These are phyloP conservation scores for Clathrospora elynae DNA, from an alignment of 2,329 filamentous ascomycete species.

Conservation along the genomic window DNA sequence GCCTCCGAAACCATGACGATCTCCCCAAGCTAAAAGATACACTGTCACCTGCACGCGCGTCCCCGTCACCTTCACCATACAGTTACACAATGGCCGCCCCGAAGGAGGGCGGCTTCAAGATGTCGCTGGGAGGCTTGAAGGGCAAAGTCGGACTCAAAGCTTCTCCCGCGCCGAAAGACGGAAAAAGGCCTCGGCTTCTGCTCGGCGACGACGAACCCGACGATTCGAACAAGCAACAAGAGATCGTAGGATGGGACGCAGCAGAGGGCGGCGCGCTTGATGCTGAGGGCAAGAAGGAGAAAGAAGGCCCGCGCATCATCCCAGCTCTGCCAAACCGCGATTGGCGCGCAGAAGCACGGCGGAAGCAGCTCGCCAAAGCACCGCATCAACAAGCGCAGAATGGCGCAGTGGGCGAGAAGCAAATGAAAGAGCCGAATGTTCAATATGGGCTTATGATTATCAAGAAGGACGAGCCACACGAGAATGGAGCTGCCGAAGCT, in stretches of 20 bases:
- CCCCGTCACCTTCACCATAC: constrained; percentile 33
- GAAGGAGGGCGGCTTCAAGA: constrained; percentile 43
- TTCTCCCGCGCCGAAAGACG: constrained; percentile 18
- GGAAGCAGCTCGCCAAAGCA: constrained; percentile 64
- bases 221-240: constrained; percentile 31
- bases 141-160: constrained; percentile 36
- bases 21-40: not conserved
- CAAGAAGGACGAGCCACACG: constrained; percentile 32
- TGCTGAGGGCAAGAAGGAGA: constrained; percentile 42
- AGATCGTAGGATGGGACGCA: constrained; percentile 62
- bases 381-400: constrained; percentile 52
- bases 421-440: constrained; percentile 47
- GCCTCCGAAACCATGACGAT: too few relatives aligned
- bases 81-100: constrained; percentile 42
- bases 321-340: constrained; percentile 63
- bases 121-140: constrained; percentile 41
- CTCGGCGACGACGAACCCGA: constrained; percentile 43
- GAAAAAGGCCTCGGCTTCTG: constrained; percentile 34
- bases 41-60: constrained; percentile 4
- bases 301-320: constrained; percentile 61
- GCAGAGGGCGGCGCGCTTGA: constrained; percentile 57
- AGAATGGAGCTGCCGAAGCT: constrained; percentile 10
- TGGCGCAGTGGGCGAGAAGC: constrained; percentile 38
- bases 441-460: constrained; percentile 61
- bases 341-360: constrained; percentile 62